Conservation (phyloP, 257 asterid genomes). For the Rhazya stricta region DNA sequence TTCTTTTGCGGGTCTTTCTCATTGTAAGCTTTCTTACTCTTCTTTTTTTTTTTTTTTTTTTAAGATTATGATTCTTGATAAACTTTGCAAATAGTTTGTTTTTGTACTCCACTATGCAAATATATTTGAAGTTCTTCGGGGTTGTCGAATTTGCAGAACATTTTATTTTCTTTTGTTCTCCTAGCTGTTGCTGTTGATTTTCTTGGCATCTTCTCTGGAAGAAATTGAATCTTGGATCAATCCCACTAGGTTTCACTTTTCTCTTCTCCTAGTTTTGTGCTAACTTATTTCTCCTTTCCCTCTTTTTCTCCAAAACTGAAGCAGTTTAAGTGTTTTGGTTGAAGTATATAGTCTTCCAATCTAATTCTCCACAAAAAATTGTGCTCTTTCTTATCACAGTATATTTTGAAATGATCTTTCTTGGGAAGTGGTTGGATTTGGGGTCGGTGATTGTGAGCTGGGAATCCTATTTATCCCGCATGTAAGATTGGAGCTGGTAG, state of each 20-base stretch:
- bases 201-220: slow-evolving; percentile 14
- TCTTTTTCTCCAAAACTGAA: neutral
- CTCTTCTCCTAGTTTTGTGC: neutral
- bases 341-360: slow-evolving; percentile 2
- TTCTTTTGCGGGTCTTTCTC: neutral
- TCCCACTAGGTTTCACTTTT: slow-evolving; percentile 17
- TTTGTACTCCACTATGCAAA: neutral
- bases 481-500: slow-evolving; percentile 12
- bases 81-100: neutral
- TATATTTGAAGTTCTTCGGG: neutral
- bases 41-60: neutral
- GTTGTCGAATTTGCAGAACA: neutral
- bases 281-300: neutral
- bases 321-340: neutral
- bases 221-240: slow-evolving; percentile 35
- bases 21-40: neutral
- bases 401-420: slow-evolving; percentile 5
- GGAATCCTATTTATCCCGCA: slow-evolving; percentile 13
- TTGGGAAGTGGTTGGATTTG: slow-evolving; percentile 28
- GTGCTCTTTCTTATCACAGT: neutral
- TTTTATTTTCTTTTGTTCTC: neutral
- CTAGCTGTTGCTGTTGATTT: neutral
- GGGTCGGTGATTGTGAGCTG: slow-evolving; percentile 19
- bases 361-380: neutral
- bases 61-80: neutral